Conservation (phyloP, 352 stramenopile species). For the Hyaloperonospora arabidopsidis region DNA sequence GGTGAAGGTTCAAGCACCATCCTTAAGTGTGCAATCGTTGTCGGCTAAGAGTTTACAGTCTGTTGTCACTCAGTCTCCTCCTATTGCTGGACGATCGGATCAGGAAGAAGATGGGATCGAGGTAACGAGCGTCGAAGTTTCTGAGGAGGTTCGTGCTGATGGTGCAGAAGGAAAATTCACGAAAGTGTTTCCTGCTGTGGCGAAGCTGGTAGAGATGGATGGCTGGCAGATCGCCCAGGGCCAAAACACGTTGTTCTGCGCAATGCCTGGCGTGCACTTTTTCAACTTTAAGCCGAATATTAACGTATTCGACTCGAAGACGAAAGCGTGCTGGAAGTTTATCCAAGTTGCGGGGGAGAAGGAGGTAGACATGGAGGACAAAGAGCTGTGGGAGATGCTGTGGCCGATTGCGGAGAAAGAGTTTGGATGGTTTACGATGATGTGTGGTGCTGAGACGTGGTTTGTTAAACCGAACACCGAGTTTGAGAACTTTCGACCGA, state of each 20-base stretch:
- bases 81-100: slow-evolving; percentile 7
- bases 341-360: slow-evolving; percentile 32
- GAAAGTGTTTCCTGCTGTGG: slow-evolving; percentile 36
- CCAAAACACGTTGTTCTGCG: slow-evolving; percentile 53
- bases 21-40: slow-evolving; percentile 9
- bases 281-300: slow-evolving; percentile 80
- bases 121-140: slow-evolving; percentile 6
- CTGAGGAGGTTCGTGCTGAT: slow-evolving; percentile 24
- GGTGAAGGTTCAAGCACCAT: slow-evolving; percentile 8
- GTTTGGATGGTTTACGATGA: slow-evolving; percentile 72
- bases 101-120: slow-evolving; percentile 7
- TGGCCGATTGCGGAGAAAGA: slow-evolving; percentile 54
- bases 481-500: slow-evolving; percentile 62
- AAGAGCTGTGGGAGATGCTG: slow-evolving; percentile 52
- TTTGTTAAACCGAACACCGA: slow-evolving; percentile 64
- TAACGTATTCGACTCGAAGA: slow-evolving; percentile 73
- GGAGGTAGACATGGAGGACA: slow-evolving; percentile 22
- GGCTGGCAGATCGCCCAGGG: slow-evolving; percentile 64
- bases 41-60: slow-evolving; percentile 7
- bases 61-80: slow-evolving; percentile 4
- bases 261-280: slow-evolving; percentile 71
- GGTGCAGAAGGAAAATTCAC: slow-evolving; percentile 37
- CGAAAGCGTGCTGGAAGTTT: slow-evolving; percentile 78
- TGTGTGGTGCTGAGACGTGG: slow-evolving; percentile 57
- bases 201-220: slow-evolving; percentile 35